Conservation (phyloP, 805 yeast genomes). For the Brettanomyces bruxellensis region DNA sequence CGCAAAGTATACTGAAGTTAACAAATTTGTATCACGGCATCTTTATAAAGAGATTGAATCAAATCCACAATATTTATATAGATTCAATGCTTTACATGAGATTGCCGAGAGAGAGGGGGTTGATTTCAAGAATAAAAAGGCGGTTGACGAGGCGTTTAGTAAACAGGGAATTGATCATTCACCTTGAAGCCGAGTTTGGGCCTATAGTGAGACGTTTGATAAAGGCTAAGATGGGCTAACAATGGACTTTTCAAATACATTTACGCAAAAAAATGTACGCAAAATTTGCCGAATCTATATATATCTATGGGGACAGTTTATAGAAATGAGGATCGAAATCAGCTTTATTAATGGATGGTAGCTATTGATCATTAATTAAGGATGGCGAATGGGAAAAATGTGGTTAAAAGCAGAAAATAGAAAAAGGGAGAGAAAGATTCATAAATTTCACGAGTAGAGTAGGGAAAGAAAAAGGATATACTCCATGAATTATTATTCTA, state of each 20-base stretch:
- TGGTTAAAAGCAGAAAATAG: no score
- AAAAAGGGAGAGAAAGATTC: no score
- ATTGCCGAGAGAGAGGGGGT: slow-evolving; percentile 21
- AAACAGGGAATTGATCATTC: slow-evolving; percentile 3
- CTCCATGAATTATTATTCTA: no score
- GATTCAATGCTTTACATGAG: slow-evolving; percentile 22
- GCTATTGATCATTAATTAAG: not conserved
- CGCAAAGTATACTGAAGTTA: slow-evolving; percentile 43
- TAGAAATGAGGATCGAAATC: not conserved
- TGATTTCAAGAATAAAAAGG: slow-evolving; percentile 7
- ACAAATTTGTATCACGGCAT: slow-evolving; percentile 51
- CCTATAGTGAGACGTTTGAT: slow-evolving; percentile 5
- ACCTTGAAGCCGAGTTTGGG: slow-evolving; percentile 8
- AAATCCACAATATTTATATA: slow-evolving; percentile 10
- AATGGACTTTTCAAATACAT: no score
- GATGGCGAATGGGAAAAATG: no score
- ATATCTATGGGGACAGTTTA: no score
- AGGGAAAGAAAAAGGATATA: no score
- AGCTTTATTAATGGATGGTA: not conserved
- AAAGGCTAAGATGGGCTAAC: slow-evolving; percentile 2
- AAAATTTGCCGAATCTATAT: no score
- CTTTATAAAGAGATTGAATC: slow-evolving; percentile 32
- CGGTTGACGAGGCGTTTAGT: slow-evolving; percentile 2
- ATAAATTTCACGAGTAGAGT: no score
- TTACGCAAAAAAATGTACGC: no score